Percentiles rank a stretch among this genome's conserved stretches.
Conservation (phyloP, 2,329 filamentous ascomycete genomes). For the Ceratocystis huliohia region DNA sequence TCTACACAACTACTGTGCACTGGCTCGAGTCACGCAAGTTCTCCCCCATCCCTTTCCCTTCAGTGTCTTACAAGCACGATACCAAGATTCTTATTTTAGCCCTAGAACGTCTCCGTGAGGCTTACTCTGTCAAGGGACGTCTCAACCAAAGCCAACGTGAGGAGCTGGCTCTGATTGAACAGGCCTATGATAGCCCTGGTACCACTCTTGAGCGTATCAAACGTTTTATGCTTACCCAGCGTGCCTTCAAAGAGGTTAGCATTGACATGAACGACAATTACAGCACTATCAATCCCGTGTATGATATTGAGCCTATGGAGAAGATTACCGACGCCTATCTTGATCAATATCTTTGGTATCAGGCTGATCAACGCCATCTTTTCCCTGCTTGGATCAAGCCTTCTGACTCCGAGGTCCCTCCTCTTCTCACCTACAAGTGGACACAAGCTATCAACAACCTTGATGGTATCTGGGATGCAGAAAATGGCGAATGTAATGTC, state of each 20-base stretch:
- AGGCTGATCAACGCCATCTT: slow-evolving; percentile 89
- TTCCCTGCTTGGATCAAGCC: slow-evolving; percentile 99
- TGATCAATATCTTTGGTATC: slow-evolving; percentile 98
- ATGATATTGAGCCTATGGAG: slow-evolving; percentile 97
- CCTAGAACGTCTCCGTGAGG: slow-evolving; percentile 80
- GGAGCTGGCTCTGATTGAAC: slow-evolving; percentile 90
- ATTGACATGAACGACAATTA: slow-evolving; percentile 99
- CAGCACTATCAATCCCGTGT: slow-evolving; percentile 96
- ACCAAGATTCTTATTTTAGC: slow-evolving; percentile 97
- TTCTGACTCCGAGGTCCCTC: slow-evolving; percentile 93
- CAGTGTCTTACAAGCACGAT: slow-evolving; percentile 98
- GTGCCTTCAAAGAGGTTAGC: slow-evolving; percentile 97
- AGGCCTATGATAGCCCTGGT: slow-evolving; percentile 94
- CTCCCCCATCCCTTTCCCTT: slow-evolving; percentile 95
- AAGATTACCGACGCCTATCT: slow-evolving; percentile 99
- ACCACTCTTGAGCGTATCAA: slow-evolving; percentile 95
- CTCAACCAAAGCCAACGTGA: slow-evolving; percentile 96
- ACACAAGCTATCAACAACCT: slow-evolving; percentile 98
- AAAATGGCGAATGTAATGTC: slow-evolving; percentile 92
- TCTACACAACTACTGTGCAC: slow-evolving; percentile 97
- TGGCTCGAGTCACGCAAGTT: slow-evolving; percentile 98
- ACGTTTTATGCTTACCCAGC: slow-evolving; percentile 88
- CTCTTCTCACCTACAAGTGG: slow-evolving; percentile 94
- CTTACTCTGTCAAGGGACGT: slow-evolving; percentile 93
- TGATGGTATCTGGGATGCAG: slow-evolving; percentile 84